These are phyloP conservation scores for Hordeum pubiflorum DNA, from an alignment of 202 grass and related monocot genomes.

Conservation along the genomic window DNA sequence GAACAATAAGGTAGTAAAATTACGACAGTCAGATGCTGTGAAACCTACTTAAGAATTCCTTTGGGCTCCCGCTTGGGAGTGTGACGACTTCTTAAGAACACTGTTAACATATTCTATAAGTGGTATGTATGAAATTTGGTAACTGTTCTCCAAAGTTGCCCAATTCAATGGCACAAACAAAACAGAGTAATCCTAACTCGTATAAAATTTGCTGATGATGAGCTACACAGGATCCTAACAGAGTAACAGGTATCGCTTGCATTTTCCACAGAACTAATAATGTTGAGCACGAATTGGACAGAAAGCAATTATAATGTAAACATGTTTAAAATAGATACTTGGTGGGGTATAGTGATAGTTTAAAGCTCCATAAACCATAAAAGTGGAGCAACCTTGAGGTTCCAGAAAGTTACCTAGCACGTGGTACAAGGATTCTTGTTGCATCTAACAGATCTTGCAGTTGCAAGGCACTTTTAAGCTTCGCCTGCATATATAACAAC, in stretches of 20 bases:
- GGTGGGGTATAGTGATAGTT: not conserved
- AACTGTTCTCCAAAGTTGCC: not conserved
- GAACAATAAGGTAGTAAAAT: not conserved
- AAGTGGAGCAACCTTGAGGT: slow-evolving; percentile 2
- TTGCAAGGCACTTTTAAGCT: slow-evolving; percentile 96
- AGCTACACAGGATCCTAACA: not conserved
- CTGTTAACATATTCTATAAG: not conserved
- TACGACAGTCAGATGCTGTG: not conserved
- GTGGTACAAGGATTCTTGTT: slow-evolving; percentile 86
- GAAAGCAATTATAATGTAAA: slow-evolving; percentile 1
- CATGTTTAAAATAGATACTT: not conserved
- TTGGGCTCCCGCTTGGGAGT: not conserved
- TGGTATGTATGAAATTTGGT: not conserved
- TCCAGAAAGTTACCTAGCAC: slow-evolving; percentile 48
- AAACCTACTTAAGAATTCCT: not conserved
- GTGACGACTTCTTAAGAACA: not conserved
- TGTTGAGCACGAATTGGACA: not conserved
- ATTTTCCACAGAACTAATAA: slow-evolving; percentile 15
- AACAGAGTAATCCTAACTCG: not conserved
- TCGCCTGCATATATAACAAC: slow-evolving; percentile 49
- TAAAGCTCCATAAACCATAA: slow-evolving; percentile 24
- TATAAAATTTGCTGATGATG: not conserved
- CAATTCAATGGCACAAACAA: not conserved
- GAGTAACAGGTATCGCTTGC: not conserved
- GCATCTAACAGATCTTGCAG: slow-evolving; percentile 98